Base-by-base conservation (phyloP, 2,329 filamentous ascomycete genomes). In the Fusarium sp. region DNA sequence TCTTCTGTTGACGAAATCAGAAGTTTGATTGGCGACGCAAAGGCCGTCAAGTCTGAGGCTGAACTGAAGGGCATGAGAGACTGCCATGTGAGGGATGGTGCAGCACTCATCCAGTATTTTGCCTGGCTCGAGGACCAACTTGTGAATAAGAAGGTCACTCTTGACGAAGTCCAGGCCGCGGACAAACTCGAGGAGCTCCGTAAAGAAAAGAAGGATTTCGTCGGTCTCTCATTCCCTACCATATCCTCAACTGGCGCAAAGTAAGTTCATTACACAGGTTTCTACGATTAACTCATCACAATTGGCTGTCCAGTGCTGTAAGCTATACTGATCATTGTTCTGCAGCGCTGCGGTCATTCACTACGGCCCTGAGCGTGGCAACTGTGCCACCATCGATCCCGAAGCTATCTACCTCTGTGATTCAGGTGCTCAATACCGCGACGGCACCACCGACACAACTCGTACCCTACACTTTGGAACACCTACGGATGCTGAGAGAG, bases 361-460 rank as follows among this genome's bases (percentile, higher is more conserved):
- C 77, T 99, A 99, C 83, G 92, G 91, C 71, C 94, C 96, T 0
- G 92, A 97, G 75, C 88, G 87, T 55, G 93, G 91, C 20, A 90
- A 85, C 66, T 98, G 95, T 79, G 87, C 94, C 11, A 82, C 87
- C 27, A 93, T 99, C 71, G 93, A 99, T 70, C 93, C 93, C 0
- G 88, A 89, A 9, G 89, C 90, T 15, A 88, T 99, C 59, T 99
- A 99, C 75, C 88, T 99, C 4, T 99, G 96, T 77, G 96, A 99
- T 79, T 98, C 96, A 21, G 96, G 96, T 21, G 96, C 92, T n/a
- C 96, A 99, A 78, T 99, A 95, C 74, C 84, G 91, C 4, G 96
- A 99, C 77, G 96, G 96, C 56, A 99, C 96, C 1, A 99, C 96
- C 0, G 96, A 99, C 75, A 97, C 93, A 1, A 99, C 96, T 7